Conservation (phyloP, 108 stramenopile species). For the Phaeodactylum tricornutum region DNA sequence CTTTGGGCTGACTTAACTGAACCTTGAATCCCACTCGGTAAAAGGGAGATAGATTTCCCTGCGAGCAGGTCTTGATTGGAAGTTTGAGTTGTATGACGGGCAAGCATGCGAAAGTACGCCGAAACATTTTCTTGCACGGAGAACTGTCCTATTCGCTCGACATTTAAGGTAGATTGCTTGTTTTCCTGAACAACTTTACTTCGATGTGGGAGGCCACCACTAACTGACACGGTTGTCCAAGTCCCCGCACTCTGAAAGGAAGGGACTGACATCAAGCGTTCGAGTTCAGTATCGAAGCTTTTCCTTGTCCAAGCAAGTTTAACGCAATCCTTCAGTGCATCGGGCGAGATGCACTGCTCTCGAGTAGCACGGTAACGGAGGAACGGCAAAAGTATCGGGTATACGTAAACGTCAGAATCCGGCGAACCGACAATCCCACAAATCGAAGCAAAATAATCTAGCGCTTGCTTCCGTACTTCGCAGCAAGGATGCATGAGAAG, state of each 20-base stretch:
- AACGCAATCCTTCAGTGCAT: too few relatives aligned
- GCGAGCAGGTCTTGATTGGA: background rate
- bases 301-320: conserved; percentile 36
- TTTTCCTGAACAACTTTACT: too few relatives aligned
- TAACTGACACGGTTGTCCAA: conserved; percentile 41
- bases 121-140: background rate
- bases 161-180: too few relatives aligned
- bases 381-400: conserved; percentile 50
- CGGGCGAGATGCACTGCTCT: too few relatives aligned
- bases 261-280: conserved; percentile 4
- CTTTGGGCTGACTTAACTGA: conserved; percentile 40
- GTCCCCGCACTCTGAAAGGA: conserved; percentile 14
- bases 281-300: conserved; percentile 20
- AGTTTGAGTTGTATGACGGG: conserved; percentile 14
- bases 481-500: conserved; percentile 64
- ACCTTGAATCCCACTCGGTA: conserved; percentile 26
- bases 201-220: too few relatives aligned
- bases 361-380: conserved; percentile 40
- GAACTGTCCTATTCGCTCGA: background rate
- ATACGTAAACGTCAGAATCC: conserved; percentile 58
- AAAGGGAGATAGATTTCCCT: too few relatives aligned
- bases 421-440: conserved; percentile 45
- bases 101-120: conserved; percentile 23
- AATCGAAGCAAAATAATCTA: conserved; percentile 30
- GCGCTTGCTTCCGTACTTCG: conserved; percentile 34